phyloP scores from a whole-genome alignment of 208 protist species.

The Baffinella frigidus region DNA sequence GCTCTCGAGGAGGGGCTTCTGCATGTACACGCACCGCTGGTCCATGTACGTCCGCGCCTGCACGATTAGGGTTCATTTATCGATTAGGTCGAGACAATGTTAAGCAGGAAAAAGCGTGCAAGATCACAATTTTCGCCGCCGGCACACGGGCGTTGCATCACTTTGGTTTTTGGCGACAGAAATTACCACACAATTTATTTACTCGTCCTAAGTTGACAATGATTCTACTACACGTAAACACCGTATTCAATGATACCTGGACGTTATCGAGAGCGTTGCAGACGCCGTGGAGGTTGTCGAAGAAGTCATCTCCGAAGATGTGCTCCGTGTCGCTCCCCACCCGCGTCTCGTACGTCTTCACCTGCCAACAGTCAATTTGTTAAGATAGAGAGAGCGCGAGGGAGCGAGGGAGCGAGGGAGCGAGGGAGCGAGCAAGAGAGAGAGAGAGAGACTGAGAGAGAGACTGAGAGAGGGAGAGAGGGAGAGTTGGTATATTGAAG shows the following conservation, averaged over 20 bases:
- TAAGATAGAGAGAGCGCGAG: too few species aligned
- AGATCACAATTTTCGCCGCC: too few species aligned
- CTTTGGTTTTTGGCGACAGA: too few species aligned
- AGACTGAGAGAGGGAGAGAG: not conserved
- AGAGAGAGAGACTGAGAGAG: not conserved
- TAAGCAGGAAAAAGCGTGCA: too few species aligned
- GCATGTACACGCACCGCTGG: slow-evolving; percentile 88
- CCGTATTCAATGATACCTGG: too few species aligned
- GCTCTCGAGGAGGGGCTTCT: slow-evolving; percentile 95
- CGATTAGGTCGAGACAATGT: too few species aligned
- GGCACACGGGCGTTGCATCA: too few species aligned
- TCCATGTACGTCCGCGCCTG: slow-evolving; percentile 75
- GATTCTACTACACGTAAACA: too few species aligned
- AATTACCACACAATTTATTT: too few species aligned
- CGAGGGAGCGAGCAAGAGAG: not conserved
- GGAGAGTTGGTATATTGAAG: not conserved
- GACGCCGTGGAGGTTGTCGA: slow-evolving; percentile 85
- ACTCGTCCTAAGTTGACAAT: too few species aligned
- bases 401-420: not conserved
- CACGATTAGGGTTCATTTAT: too few species aligned
- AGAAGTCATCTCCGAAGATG: slow-evolving; percentile 91
- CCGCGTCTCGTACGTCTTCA: not conserved
- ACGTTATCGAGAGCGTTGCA: slow-evolving; percentile 99
- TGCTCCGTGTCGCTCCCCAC: slow-evolving; percentile 66
- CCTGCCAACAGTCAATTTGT: too few species aligned